These are phyloP conservation scores for Nemania abortiva DNA, from an alignment of 2,329 filamentous ascomycete species.

Conservation along the genomic window DNA sequence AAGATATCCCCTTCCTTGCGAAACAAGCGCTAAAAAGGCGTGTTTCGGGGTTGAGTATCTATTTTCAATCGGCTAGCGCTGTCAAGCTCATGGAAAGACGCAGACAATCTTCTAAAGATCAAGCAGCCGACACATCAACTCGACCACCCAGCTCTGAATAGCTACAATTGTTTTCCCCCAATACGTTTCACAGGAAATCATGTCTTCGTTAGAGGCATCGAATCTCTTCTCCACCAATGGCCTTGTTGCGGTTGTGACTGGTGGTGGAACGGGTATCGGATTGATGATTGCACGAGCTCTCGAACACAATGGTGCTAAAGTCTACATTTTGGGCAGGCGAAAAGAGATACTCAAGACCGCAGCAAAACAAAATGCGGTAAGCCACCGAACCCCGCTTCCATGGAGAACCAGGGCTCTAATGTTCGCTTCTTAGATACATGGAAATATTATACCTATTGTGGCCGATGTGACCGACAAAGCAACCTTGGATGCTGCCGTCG, in stretches of 20 bases:
- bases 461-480: slow-evolving; percentile 35
- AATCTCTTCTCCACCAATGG: slow-evolving; percentile 36
- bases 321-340: slow-evolving; percentile 41
- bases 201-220: slow-evolving; percentile 28
- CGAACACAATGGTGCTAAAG: slow-evolving; percentile 41
- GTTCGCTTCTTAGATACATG: slow-evolving; percentile 22
- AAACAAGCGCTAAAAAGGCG: not conserved
- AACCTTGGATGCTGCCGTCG: slow-evolving; percentile 31
- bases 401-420: not conserved
- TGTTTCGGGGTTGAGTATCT: not conserved
- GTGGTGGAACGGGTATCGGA: slow-evolving; percentile 38
- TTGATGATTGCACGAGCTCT: slow-evolving; percentile 35
- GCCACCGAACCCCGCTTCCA: not conserved
- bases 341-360: slow-evolving; percentile 36
- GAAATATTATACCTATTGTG: slow-evolving; percentile 31
- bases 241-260: slow-evolving; percentile 37
- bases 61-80: not conserved
- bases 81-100: not conserved
- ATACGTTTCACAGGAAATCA: not conserved
- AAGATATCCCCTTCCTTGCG: not conserved
- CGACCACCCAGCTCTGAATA: not conserved
- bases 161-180: not conserved
- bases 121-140: not conserved
- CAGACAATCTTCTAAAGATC: not conserved
- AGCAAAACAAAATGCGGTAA: slow-evolving; percentile 28